Percentiles rank a stretch among this genome's conserved stretches.
phyloP scores from a whole-genome alignment of 148 eudicot genomes.

The Vaccinium macrocarpon region DNA sequence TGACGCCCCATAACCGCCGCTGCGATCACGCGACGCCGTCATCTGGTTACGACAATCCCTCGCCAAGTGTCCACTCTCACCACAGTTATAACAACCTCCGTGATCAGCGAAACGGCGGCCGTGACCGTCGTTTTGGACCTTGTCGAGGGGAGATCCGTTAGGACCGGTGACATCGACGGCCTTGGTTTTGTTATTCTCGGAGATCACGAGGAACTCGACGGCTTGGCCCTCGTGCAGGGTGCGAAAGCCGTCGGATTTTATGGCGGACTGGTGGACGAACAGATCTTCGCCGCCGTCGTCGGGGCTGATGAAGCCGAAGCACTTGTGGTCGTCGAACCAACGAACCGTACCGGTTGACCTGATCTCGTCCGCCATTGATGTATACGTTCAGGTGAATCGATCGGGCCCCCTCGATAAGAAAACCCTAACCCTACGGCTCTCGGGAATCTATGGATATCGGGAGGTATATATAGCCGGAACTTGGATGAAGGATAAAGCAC shows the following conservation, averaged over 20 bases:
- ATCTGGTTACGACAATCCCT: background rate
- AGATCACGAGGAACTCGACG: constrained; percentile 51
- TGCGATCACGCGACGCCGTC: background rate
- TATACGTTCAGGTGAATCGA: background rate
- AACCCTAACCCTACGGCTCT: constrained; percentile 10
- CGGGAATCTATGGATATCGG: too few relatives aligned
- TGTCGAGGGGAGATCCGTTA: constrained; percentile 31
- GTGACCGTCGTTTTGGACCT: constrained; percentile 13
- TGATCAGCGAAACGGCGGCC: constrained; percentile 21
- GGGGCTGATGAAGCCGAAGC: constrained; percentile 73
- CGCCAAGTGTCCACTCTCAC: background rate
- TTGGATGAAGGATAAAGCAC: too few relatives aligned
- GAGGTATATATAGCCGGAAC: background rate
- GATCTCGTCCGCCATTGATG: constrained; percentile 36
- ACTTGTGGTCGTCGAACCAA: constrained; percentile 52
- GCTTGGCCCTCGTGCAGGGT: constrained; percentile 38
- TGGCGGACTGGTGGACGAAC: constrained; percentile 63
- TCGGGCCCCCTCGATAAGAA: background rate
- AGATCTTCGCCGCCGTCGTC: constrained; percentile 58
- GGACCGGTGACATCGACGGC: constrained; percentile 65
- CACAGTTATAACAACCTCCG: constrained; percentile 25
- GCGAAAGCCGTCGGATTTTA: constrained; percentile 64
- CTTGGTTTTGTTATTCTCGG: constrained; percentile 36
- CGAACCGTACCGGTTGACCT: constrained; percentile 41
- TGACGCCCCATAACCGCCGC: constrained; percentile 12